Base-by-base conservation (phyloP, 2,329 filamentous ascomycete species). In the Penicillium sp. region DNA sequence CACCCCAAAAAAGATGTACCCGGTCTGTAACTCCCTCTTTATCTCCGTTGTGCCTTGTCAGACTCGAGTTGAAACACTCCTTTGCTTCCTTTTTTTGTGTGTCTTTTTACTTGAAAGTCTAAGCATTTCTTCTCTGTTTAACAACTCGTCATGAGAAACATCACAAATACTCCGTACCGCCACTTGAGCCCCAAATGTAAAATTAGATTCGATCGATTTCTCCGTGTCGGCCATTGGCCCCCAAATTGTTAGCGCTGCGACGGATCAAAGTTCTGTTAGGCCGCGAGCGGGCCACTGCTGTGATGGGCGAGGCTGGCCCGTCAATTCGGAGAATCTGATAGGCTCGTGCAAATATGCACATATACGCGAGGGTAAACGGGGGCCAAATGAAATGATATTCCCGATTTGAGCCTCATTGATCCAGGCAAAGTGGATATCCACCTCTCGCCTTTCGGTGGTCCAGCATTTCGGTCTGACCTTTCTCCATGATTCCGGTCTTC, bases 151-250 rank as follows among this genome's bases (percentile, higher is more conserved):
- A 8, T 8, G 24, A 8, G 24, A 27, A n/a, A 39, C 11, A 22
- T 18, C n/a, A 41, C 14, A 11, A 48, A 16, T 48, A 16, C 18
- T 18, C 18, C 18, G 18, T 18, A 18, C n/a, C 7, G 11, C 5
- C 9, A 11, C 8, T 43, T 13, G 1, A 14, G 9, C 21, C 18
- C 22, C 18, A 10, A 10, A 40, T 27, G 18, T 59, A 60, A 60
- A 60, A 48, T 58, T 59, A 58, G 57, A 53, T 46, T 18, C 16
- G 27, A 13, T 24, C 27, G 31, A 38, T 34, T 21, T 22, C 56
- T 45, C 56, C 43, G 38, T 21, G 31, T 32, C 45, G 45, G 27
- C 16, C 13, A 24, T 27, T 48, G 46, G 46, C 48, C 40, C 48
- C 41, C 31, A 41, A 36, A 2, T 5, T 50, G 36, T 46, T 51